Evolutionary conservation across 768 basidiomycete species (phyloP).

Genomic region (Pleurotus salmoneostramineus): DNA sequence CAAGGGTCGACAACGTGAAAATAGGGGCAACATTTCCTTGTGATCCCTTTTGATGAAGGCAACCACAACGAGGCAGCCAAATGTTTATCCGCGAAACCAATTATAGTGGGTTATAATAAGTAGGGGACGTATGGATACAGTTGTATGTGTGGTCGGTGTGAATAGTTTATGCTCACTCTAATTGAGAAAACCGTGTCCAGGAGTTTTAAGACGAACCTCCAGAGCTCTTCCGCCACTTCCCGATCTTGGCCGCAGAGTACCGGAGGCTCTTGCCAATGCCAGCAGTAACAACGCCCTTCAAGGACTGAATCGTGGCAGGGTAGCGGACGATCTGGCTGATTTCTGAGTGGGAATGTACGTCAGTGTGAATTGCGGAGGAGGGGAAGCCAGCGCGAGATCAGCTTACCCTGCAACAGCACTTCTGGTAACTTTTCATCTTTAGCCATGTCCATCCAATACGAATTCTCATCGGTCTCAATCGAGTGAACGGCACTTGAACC

Average conservation of each 20-base stretch:
- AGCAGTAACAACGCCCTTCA: conserved; percentile 84
- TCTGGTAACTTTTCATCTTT: conserved; percentile 53
- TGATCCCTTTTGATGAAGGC: background rate
- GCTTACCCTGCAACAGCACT: conserved; percentile 53
- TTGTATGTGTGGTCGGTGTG: background rate
- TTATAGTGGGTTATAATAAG: background rate
- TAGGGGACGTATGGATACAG: conserved; percentile 9
- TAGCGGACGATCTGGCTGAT: conserved; percentile 73
- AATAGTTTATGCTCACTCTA: too few relatives aligned
- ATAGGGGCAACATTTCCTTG: background rate
- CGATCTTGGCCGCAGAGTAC: conserved; percentile 73
- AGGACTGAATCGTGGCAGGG: conserved; percentile 78
- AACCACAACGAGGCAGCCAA: background rate
- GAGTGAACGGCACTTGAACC: conserved; percentile 24
- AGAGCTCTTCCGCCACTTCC: conserved; percentile 74
- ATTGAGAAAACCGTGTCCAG: too few relatives aligned
- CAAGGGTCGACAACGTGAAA: conserved; percentile 6
- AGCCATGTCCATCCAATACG: conserved; percentile 73
- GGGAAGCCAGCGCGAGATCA: conserved; percentile 13
- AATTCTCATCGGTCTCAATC: conserved; percentile 63
- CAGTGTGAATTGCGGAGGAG: background rate
- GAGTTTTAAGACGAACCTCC: conserved; percentile 10
- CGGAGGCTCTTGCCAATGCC: conserved; percentile 75
- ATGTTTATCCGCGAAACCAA: background rate
- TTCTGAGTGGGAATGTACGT: conserved; percentile 39